phyloP scores from a whole-genome alignment of 306 rosid genomes.

The Quercus aquifolioides region DNA sequence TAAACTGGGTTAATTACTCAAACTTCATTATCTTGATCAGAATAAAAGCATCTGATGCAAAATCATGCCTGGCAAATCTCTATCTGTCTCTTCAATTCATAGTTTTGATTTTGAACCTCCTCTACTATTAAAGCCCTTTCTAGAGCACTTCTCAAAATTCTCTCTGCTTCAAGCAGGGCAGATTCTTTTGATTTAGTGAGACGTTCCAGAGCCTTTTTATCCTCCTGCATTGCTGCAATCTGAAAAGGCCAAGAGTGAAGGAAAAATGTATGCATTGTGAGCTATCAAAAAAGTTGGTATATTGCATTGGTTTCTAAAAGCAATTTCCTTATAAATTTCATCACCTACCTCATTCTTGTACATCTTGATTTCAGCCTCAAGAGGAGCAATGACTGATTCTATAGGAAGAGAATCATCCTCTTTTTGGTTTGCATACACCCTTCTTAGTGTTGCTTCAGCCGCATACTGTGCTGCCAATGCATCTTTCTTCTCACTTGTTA shows the following conservation, averaged over 20 bases:
- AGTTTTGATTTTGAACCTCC: conserved; percentile 94
- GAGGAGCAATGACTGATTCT: conserved; percentile 74
- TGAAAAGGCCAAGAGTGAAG: conserved; percentile 24
- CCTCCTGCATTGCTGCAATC: conserved; percentile 76
- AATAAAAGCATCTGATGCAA: conserved; percentile 15
- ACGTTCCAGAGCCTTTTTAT: conserved; percentile 81
- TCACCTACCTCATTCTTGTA: conserved; percentile 66
- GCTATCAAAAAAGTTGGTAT: background rate
- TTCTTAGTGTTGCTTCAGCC: conserved; percentile 83
- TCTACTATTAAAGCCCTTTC: conserved; percentile 96
- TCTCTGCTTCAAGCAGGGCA: conserved; percentile 90
- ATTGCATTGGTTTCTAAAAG: background rate
- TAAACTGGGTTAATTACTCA: conserved; percentile 9
- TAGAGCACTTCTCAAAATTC: conserved; percentile 72
- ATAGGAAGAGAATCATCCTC: conserved; percentile 66
- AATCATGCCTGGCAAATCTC: conserved; percentile 85
- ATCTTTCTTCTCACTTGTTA: conserved; percentile 66
- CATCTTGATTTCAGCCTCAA: conserved; percentile 88
- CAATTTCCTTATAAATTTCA: background rate
- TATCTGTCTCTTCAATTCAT: conserved; percentile 91
- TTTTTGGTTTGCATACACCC: conserved; percentile 59
- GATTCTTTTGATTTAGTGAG: conserved; percentile 80
- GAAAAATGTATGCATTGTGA: background rate
- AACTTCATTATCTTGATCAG: background rate
- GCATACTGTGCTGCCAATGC: conserved; percentile 90